Evolutionary conservation across 495 filamentous ascomycete species (phyloP), one percentile per base, ranked within the genome.

Genomic region (Podospora comata): DNA sequence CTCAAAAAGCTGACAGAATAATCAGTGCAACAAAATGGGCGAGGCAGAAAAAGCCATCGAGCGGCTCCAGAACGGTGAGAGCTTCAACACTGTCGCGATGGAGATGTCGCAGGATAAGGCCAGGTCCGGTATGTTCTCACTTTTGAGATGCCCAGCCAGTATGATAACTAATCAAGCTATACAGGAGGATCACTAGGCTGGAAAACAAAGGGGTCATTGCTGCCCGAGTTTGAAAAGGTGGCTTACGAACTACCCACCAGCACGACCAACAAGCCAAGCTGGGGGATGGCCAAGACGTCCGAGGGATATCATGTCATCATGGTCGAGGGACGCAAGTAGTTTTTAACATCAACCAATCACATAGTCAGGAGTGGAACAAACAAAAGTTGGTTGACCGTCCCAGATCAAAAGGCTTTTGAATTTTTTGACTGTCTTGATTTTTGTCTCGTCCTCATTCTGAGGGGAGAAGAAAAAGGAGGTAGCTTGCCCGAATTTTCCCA

Each of bases 291-390:
- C 34, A 96, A 96, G 82, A 94, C 92, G 3, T 82, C 84, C 9
- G 89, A 89, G 80, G 94, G 94, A n/a, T 97, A 97, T 83, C 94
- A 97, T 79, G 88, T 97, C 65, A 89, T 97, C 66, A 95, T 97
- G 89, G 92, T 97, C 90, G 71, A 79, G 66, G 76, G 66, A 19
- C 64, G 76, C 59, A 74, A 77, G 65, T 74, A 68, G 55, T 64
- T 11, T 57, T 58, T 3, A 48, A 48, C 0, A 23, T 11, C 30
- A 44, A 16, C 27, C 62, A 64, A 44, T 18, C 61, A 63, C 16
- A 56, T 20, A 13, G 18, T 19, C 13, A 58, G 56, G 3, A 20
- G 18, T 1, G 54, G n/a, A 53, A 28, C 0, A 19, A 56, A 32
- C 23, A n/a, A 34, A 15, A 32, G 32, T 60, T 65, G 63, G 60